phyloP scores from a whole-genome alignment of 1,284 basidiomycete species.

The Malassezia globosa region DNA sequence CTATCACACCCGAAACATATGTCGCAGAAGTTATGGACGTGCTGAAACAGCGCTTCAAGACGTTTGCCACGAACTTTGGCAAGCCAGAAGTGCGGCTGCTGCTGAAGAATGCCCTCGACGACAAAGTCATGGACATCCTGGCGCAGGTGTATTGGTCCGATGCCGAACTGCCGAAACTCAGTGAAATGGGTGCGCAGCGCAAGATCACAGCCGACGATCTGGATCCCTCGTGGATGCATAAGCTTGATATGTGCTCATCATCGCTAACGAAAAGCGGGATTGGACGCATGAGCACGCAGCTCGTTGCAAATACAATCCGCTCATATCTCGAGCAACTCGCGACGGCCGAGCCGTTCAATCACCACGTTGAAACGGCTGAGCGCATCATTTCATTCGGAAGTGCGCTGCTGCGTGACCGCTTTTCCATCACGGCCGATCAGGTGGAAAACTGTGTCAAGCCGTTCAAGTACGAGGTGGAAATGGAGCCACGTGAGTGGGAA shows the following conservation, averaged over 20 bases:
- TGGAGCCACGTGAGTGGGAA: slow-evolving; percentile 81
- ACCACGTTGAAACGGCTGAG: slow-evolving; percentile 75
- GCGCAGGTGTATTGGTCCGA: slow-evolving; percentile 97
- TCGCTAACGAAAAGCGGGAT: slow-evolving; percentile 90
- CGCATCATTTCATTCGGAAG: slow-evolving; percentile 83
- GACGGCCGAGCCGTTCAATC: slow-evolving; percentile 76
- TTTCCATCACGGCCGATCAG: slow-evolving; percentile 86
- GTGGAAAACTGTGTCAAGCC: slow-evolving; percentile 99
- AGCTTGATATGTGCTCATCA: slow-evolving; percentile 80
- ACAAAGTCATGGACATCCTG: slow-evolving; percentile 89
- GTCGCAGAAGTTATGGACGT: slow-evolving; percentile 91
- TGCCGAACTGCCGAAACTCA: slow-evolving; percentile 65
- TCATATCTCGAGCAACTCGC: slow-evolving; percentile 72
- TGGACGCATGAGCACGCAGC: slow-evolving; percentile 80
- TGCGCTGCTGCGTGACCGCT: slow-evolving; percentile 77
- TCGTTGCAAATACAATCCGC: slow-evolving; percentile 89
- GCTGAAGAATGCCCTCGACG: slow-evolving; percentile 83
- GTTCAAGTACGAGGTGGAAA: slow-evolving; percentile 80
- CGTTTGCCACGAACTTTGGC: slow-evolving; percentile 70
- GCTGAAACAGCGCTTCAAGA: slow-evolving; percentile 81
- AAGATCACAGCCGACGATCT: slow-evolving; percentile 60
- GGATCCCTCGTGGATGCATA: slow-evolving; percentile 88
- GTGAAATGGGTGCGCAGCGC: slow-evolving; percentile 60
- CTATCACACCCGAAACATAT: slow-evolving; percentile 88
- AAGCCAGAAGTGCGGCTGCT: slow-evolving; percentile 77